Base-by-base conservation (phyloP, 2,329 filamentous ascomycete genomes). In the Ceratocystis eucalypticola region DNA sequence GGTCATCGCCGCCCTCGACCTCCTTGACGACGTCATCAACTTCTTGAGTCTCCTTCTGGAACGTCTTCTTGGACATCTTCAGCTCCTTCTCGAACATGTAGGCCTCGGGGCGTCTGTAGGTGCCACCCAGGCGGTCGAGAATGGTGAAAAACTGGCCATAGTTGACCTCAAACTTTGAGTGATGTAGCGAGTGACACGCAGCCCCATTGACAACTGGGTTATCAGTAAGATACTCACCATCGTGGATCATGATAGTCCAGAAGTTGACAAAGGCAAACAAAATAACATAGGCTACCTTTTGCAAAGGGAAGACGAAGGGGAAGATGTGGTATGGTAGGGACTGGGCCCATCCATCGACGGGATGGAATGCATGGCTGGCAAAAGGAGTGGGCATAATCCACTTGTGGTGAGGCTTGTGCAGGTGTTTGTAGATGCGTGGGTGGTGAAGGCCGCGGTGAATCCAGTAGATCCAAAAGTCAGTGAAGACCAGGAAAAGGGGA, bases 351-450 rank as follows among this genome's bases (percentile, higher is more conserved):
- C 93, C 93, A 74, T 97, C 93, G 64, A 96, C 75, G 0, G 93
- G 92, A 79, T 97, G 91, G 83, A 97, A 97, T 67, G 93, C 93
- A 74, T 96, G 89, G 71, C 88, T 91, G 53, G 93, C 92, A 75
- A 85, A 96, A 0, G 93, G 93, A 2, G 91, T 96, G 2, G 93
- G 93, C 90, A 96, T 95, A 77, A 97, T 96, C 93, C 93, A 97
- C 80, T 96, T 96, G 85, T 97, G 93, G 78, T 97, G 93, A 70
- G 91, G 88, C 84, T 97, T 97, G 84, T 97, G 93, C 62, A 96
- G 82, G 70, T 80, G 80, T 80, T 92, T 95, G 84, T 97, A 97
- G 71, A 77, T 71, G 65, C 78, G 73, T 17, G 89, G 89, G 76
- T 91, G 87, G 77, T 96, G 91, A 69, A 95, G 82, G 67, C 84